Evolutionary conservation across 2,329 filamentous ascomycete genomes (phyloP).

Genomic region (Exophiala bonariae): DNA sequence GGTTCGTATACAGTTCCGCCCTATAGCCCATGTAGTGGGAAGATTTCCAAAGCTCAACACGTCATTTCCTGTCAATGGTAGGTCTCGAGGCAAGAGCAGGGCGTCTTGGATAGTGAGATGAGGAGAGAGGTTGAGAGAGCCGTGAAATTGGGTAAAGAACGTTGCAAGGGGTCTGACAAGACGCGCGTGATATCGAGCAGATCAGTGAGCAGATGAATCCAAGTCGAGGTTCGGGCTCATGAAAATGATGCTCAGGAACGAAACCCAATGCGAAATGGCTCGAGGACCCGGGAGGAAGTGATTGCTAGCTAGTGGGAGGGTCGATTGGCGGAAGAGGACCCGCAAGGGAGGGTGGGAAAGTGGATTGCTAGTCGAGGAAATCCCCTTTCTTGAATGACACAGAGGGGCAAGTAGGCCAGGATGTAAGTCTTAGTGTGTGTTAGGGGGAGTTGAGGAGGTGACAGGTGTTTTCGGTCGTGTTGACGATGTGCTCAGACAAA

Average conservation of each 20-base stretch:
- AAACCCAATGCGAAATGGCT: conserved; percentile 22
- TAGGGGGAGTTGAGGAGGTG: conserved; percentile 15
- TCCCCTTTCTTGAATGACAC: conserved; percentile 24
- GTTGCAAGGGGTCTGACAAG: conserved; percentile 1
- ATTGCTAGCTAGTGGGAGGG: conserved; percentile 14
- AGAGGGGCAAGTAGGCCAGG: conserved; percentile 12
- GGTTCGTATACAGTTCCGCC: no score
- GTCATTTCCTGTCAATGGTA: conserved; percentile 18
- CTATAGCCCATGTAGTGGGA: conserved; percentile 12
- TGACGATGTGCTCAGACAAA: conserved; percentile 25
- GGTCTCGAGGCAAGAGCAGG: neutral
- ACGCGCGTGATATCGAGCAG: conserved; percentile 10
- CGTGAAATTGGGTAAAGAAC: neutral
- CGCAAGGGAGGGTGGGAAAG: conserved; percentile 26
- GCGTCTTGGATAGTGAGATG: neutral
- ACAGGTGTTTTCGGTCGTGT: conserved; percentile 24
- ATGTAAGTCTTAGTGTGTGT: conserved; percentile 9
- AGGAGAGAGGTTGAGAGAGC: neutral
- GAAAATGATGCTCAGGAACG: conserved; percentile 16
- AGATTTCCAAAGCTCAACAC: conserved; percentile 14
- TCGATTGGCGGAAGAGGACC: conserved; percentile 20
- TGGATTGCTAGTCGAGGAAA: conserved; percentile 20
- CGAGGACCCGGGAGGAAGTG: conserved; percentile 18
- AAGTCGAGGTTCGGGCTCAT: conserved; percentile 15
- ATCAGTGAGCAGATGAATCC: conserved; percentile 12